These are phyloP conservation scores for Solanum arcanum DNA, from an alignment of 257 asterid species.

Conservation along the genomic window DNA sequence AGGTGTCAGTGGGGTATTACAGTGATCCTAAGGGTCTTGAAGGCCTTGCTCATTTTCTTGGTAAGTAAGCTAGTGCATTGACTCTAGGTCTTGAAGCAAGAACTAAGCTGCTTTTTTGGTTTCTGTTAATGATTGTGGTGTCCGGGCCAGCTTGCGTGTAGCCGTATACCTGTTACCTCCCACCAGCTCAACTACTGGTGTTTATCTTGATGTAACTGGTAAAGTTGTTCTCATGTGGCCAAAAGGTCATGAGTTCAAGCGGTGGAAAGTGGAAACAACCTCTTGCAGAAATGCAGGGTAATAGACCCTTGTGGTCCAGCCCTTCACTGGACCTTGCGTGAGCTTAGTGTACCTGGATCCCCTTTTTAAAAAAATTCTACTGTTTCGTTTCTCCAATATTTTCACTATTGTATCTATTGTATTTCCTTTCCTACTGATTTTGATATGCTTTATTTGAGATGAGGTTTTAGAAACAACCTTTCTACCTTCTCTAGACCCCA, in stretches of 20 bases:
- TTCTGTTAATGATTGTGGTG: neutral
- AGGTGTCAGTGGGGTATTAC: constrained; percentile 77
- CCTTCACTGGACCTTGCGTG: neutral
- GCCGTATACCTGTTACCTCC: neutral
- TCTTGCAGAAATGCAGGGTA: neutral
- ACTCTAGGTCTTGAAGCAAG: neutral
- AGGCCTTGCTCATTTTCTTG: constrained; percentile 98
- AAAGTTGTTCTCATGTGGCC: neutral
- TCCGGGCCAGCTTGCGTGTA: neutral
- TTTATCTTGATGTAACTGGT: neutral
- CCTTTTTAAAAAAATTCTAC: neutral
- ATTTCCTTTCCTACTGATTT: neutral
- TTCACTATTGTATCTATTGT: neutral
- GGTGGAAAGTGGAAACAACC: neutral
- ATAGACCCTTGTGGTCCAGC: neutral
- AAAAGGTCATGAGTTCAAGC: neutral
- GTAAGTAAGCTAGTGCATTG: constrained; percentile 14
- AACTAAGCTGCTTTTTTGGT: too few species aligned
- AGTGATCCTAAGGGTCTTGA: constrained; percentile 90
- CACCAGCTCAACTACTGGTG: neutral
- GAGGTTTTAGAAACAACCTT: neutral
- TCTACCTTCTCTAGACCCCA: neutral
- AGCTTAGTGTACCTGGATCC: neutral
- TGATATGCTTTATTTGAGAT: neutral
- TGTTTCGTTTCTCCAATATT: neutral